Base-by-base conservation (phyloP, 2,329 filamentous ascomycete species). In the Epichloe bromicola region DNA sequence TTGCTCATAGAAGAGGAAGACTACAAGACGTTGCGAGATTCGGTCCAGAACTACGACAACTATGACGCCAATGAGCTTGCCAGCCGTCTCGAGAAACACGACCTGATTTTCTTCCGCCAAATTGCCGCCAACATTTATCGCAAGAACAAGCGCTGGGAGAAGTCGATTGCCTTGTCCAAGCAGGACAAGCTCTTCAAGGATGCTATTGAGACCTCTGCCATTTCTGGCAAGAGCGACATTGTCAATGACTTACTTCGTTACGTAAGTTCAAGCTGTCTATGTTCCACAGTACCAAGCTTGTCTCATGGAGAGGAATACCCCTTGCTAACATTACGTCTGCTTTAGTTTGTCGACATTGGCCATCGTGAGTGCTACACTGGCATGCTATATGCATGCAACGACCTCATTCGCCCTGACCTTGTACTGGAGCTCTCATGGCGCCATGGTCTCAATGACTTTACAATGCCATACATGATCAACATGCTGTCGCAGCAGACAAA, bases 401-500 rank as follows among this genome's bases (percentile, higher is more conserved):
- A 97, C 53, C 85, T 98, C 55, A 90, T 98, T 60, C 88, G 88
- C 17, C 85, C 94, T 3, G 89, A 97, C 64, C 76, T 94, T 49
- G 85, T 98, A 53, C 80, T 98, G 68, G 93, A 98, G 73, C 80
- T 98, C 52, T 97, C 93, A 53, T 98, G 93, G 93, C 91, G 93
- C 60, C 78, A 95, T 65, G 88, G 89, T 54, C 84, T 98, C 39
- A 82, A 84, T 61, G 93, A 98, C 73, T 98, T 95, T 72, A 95
- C 90, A 46, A 98, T 98, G 94, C 93, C 93, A 17, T 98, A 95
- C 76, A 94, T 98, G 88, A 97, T 98, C 79, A 98, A 97, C 74
- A 86, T 94, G 74, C 76, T 98, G 56, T 82, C 84, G 59, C 89
- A 95, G 69, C 90, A 97, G 71, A 89, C 88, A 39, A 82, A 85